phyloP scores from a whole-genome alignment of 2,329 filamentous ascomycete genomes.

The Westerdykella sp. region DNA sequence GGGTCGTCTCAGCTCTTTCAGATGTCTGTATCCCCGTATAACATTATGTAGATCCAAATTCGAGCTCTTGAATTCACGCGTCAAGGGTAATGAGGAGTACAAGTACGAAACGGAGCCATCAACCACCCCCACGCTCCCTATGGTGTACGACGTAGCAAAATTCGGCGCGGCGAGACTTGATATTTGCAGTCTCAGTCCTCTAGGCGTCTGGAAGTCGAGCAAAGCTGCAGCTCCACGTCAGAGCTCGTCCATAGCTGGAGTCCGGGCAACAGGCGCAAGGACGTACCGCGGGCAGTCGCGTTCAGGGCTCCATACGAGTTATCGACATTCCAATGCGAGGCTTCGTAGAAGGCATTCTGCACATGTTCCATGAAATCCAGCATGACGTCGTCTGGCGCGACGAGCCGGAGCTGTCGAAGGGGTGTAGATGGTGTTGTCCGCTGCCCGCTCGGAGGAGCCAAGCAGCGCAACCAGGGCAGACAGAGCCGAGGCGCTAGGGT shows the following conservation, averaged over 20 bases:
- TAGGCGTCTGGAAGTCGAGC: constrained; percentile 80
- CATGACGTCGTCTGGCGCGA: constrained; percentile 51
- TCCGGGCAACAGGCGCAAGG: constrained; percentile 6
- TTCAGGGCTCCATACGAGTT: constrained; percentile 88
- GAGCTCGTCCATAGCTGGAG: constrained; percentile 1
- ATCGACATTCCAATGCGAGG: constrained; percentile 82
- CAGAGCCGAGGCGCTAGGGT: constrained; percentile 25
- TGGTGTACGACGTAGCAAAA: constrained; percentile 88
- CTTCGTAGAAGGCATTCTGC: constrained; percentile 80
- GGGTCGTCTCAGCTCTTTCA: constrained; percentile 57
- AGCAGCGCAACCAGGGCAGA: constrained; percentile 2
- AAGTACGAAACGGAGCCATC: constrained; percentile 97
- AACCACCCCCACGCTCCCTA: constrained; percentile 83
- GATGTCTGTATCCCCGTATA: constrained; percentile 74
- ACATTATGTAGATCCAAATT: constrained; percentile 70
- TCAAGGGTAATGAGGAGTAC: constrained; percentile 78
- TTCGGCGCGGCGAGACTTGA: constrained; percentile 88
- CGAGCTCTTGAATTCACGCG: constrained; percentile 62
- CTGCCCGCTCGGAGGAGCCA: constrained; percentile 1
- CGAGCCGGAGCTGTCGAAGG: constrained; percentile 12
- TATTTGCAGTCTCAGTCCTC: constrained; percentile 75
- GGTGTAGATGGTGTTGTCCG: background rate
- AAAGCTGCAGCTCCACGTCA: constrained; percentile 52
- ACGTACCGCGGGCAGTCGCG: constrained; percentile 68
- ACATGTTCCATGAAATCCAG: constrained; percentile 97